A percentile compares a stretch with the other conserved stretches of the same genome.
Conservation (phyloP, 2,329 filamentous ascomycete genomes). For the Paramyrothecium roridum region DNA sequence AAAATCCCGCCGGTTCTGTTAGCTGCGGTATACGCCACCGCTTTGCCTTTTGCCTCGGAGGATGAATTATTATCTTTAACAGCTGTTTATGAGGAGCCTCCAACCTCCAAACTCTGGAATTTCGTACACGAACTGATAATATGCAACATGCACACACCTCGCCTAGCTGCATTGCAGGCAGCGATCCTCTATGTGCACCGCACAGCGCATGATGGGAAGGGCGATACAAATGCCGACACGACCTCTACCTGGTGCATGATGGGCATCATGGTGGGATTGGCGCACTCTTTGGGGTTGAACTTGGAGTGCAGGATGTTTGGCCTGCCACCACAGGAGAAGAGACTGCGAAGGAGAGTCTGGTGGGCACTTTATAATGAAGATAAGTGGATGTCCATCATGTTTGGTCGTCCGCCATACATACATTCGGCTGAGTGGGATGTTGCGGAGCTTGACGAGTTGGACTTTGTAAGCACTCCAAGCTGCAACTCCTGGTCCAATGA, state of each 20-base stretch:
- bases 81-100: conserved; percentile 2
- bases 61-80: conserved; percentile 7
- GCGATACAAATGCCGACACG: conserved; percentile 14
- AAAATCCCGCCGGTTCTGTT: conserved; percentile 4
- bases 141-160: conserved; percentile 3
- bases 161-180: conserved; percentile 5
- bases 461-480: conserved; percentile 7
- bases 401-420: conserved; percentile 31
- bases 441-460: conserved; percentile 3
- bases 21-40: conserved; percentile 9
- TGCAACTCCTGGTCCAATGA: not conserved
- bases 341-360: conserved; percentile 32
- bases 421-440: conserved; percentile 26
- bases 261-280: conserved; percentile 28
- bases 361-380: conserved; percentile 36
- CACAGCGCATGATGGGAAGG: conserved; percentile 5
- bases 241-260: conserved; percentile 33
- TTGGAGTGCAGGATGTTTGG: conserved; percentile 32
- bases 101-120: conserved; percentile 3
- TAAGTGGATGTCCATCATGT: conserved; percentile 31
- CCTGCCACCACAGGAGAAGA: conserved; percentile 32
- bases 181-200: conserved; percentile 9
- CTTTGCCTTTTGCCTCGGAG: conserved; percentile 9
- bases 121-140: conserved; percentile 6
- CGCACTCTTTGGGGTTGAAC: conserved; percentile 28